Base-by-base conservation (phyloP, 1,139 yeast species). In the Candida pseudoviswanathii region DNA sequence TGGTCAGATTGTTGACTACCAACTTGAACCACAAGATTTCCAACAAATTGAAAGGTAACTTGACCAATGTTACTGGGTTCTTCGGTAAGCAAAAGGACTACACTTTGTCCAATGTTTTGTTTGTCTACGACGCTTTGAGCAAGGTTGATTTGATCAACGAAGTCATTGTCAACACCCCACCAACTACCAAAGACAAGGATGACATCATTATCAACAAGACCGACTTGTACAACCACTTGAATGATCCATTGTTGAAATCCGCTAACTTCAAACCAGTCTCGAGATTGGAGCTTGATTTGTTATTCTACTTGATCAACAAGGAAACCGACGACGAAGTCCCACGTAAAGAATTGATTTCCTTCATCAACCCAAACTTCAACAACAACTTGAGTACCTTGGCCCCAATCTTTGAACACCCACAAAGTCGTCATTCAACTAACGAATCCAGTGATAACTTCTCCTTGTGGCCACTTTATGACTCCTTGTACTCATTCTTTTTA, bases 401-500 rank as follows among this genome's bases (percentile, higher is more conserved):
- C 44, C 62, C 77, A 42, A 73, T 75, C 45, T 76, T 74, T 57
- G 78, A 74, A 44, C 78, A 75, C 51, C 77, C 79, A 2, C 72
- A 78, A 29, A 66, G 77, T 27, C 62, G 62, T 43, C 69, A 73
- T 25, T 42, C 57, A 10, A 61, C 61, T 41, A 63, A 64, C 22
- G 62, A 68, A 41, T 61, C 61, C 38, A 61, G 60, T 37, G 80
- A 75, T 55, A 76, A 75, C 60, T 75, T 75, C 54, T 70, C 77
- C 8, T 70, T 75, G 53, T 75, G 78, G 78, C 80, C 80, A 34
- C 77, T 94, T 49, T 87, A 90, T 62, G 96, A 89, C 64, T 89
- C 97, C 3, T 78, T 86, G 48, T 90, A 92, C 70, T 91, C 96
- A 53, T 94, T 94, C 68, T 75, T 89, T 45, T 75, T 94, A 54